phyloP scores from a whole-genome alignment of 495 filamentous ascomycete species.

The Aspergillus bertholletiae region DNA sequence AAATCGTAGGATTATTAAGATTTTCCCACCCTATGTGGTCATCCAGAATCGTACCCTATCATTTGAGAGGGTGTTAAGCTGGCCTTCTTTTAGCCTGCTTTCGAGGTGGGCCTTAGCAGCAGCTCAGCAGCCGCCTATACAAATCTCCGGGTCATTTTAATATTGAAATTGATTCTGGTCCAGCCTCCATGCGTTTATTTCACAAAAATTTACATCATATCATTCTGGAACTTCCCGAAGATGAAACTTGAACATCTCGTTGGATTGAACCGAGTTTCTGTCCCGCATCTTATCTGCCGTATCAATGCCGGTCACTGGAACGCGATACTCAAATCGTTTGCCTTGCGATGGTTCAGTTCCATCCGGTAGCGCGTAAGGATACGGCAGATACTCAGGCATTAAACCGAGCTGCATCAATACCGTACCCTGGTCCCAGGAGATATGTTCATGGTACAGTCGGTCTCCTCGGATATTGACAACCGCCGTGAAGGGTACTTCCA shows the following conservation, averaged over 20 bases:
- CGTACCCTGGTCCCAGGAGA: constrained; percentile 81
- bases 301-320: constrained; percentile 66
- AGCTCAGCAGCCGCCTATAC: no score
- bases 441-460: constrained; percentile 74
- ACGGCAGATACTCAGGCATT: constrained; percentile 58
- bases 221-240: constrained; percentile 28
- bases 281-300: constrained; percentile 62
- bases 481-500: constrained; percentile 66
- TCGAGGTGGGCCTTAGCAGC: no score
- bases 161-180: no score
- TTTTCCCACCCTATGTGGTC: no score
- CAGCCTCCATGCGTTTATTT: no score
- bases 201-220: no score
- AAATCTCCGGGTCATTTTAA: no score
- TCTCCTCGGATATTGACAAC: constrained; percentile 76
- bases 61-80: no score
- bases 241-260: constrained; percentile 57
- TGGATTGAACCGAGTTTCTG: constrained; percentile 54
- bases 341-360: constrained; percentile 31
- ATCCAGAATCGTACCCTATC: no score
- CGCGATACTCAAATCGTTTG: constrained; percentile 55
- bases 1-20: no score
- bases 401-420: constrained; percentile 72
- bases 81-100: no score
- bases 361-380: constrained; percentile 49